Conservation (phyloP, 305 asterid species). For the Fraxinus dipetala region DNA sequence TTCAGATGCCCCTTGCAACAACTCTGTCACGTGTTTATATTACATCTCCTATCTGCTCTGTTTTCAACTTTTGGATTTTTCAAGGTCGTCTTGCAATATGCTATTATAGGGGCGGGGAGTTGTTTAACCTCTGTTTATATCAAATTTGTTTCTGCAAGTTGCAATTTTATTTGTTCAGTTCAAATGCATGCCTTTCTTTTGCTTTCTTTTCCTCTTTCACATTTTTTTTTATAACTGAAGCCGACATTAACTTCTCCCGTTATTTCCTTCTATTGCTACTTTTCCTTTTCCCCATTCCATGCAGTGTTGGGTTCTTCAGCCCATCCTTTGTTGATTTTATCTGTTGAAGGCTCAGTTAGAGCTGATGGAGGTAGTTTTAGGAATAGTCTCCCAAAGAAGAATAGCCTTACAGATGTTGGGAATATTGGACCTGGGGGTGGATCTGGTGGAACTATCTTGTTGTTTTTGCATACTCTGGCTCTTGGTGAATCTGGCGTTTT, state of each 20-base stretch:
- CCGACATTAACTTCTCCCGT: not conserved
- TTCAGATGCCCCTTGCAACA: not conserved
- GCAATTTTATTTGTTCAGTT: not conserved
- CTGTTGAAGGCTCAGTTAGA: constrained; percentile 71
- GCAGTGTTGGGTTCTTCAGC: constrained; percentile 90
- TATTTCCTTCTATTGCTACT: constrained; percentile 14
- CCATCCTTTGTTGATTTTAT: constrained; percentile 67
- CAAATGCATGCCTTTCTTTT: constrained; percentile 14
- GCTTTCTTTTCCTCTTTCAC: not conserved
- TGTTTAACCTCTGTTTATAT: not conserved
- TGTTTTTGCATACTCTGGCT: constrained; percentile 61
- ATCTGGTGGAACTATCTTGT: constrained; percentile 92
- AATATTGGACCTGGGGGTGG: constrained; percentile 86
- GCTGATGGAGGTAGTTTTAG: constrained; percentile 75
- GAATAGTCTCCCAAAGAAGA: constrained; percentile 34
- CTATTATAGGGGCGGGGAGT: not conserved
- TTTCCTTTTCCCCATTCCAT: constrained; percentile 29
- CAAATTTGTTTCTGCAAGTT: not conserved
- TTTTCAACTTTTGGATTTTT: not conserved
- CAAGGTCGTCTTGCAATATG: not conserved
- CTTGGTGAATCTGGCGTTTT: constrained; percentile 60
- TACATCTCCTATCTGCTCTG: not conserved
- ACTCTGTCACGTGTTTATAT: not conserved
- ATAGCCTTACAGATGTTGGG: constrained; percentile 22
- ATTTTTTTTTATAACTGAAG: not conserved